Percentiles rank a stretch among this genome's conserved stretches.
These are phyloP conservation scores for Starmerella scarabaei DNA, from an alignment of 805 yeast genomes.

Conservation along the genomic window DNA sequence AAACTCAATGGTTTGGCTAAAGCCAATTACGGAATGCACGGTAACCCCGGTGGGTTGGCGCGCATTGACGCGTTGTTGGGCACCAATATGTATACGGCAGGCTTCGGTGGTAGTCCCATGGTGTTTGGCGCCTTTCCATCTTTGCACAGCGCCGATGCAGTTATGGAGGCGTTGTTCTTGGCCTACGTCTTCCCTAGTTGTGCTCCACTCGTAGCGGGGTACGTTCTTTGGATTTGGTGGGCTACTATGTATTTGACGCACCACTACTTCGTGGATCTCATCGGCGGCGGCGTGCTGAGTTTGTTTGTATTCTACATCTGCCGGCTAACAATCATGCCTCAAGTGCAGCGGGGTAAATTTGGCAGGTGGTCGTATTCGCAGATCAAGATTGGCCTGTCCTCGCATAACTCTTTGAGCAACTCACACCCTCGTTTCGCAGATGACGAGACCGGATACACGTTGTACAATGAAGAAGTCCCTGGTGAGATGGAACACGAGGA, in stretches of 20 bases:
- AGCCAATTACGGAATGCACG: constrained; percentile 81
- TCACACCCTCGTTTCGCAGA: background rate
- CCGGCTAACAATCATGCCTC: constrained; percentile 53
- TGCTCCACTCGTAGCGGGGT: constrained; percentile 52
- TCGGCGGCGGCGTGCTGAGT: constrained; percentile 84
- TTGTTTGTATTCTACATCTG: constrained; percentile 56
- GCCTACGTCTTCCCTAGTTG: constrained; percentile 66
- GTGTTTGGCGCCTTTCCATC: constrained; percentile 85
- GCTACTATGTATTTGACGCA: constrained; percentile 95
- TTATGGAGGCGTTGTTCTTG: constrained; percentile 82
- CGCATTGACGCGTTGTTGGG: constrained; percentile 74
- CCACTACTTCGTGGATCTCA: constrained; percentile 86
- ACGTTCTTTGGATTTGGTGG: constrained; percentile 97
- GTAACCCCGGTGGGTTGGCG: constrained; percentile 90
- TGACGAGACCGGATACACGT: constrained; percentile 4
- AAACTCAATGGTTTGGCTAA: constrained; percentile 71
- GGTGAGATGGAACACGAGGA: constrained; percentile 7
- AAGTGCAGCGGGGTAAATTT: constrained; percentile 28
- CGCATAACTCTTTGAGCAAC: background rate
- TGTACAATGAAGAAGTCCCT: constrained; percentile 15
- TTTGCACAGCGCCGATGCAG: constrained; percentile 86
- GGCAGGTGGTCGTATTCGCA: constrained; percentile 34
- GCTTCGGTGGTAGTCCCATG: constrained; percentile 75
- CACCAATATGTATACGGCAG: constrained; percentile 66
- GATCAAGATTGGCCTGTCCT: constrained; percentile 23